phyloP scores from a whole-genome alignment of 208 protist species.

The Crithidia mellificae region DNA sequence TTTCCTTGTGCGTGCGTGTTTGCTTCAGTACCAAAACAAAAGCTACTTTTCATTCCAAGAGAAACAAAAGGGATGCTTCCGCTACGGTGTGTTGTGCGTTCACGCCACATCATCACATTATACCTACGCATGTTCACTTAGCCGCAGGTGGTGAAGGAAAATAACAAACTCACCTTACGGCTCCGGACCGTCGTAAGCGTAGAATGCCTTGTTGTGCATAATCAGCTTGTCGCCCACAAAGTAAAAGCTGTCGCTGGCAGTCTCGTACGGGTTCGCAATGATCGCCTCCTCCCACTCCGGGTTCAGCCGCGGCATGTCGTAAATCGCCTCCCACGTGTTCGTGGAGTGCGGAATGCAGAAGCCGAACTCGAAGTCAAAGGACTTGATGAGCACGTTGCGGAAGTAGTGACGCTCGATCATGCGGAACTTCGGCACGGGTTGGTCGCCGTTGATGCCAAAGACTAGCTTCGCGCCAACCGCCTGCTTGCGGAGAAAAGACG shows the following conservation, averaged over 20 bases:
- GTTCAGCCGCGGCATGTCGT: constrained; percentile 91
- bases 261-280: constrained; percentile 88
- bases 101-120: too few species aligned
- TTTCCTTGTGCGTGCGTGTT: too few species aligned
- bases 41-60: too few species aligned
- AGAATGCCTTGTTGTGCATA: constrained; percentile 97
- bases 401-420: constrained; percentile 98
- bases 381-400: constrained; percentile 91
- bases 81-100: too few species aligned
- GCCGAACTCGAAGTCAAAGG: constrained; percentile 95
- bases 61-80: too few species aligned
- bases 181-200: constrained; percentile 71
- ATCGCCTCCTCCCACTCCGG: constrained; percentile 88
- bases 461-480: constrained; percentile 89
- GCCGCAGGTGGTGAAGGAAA: too few species aligned
- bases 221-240: constrained; percentile 93
- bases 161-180: too few species aligned
- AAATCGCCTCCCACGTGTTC: constrained; percentile 96
- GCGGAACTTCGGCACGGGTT: constrained; percentile 89
- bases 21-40: too few species aligned
- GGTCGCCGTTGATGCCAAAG: constrained; percentile 90
- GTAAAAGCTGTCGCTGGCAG: constrained; percentile 95
- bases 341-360: constrained; percentile 96
- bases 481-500: constrained; percentile 70
- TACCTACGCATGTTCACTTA: too few species aligned